Percentiles rank a stretch among this genome's conserved stretches.
Conservation (phyloP, 2,329 filamentous ascomycete species). For the Eurotiales sp. region DNA sequence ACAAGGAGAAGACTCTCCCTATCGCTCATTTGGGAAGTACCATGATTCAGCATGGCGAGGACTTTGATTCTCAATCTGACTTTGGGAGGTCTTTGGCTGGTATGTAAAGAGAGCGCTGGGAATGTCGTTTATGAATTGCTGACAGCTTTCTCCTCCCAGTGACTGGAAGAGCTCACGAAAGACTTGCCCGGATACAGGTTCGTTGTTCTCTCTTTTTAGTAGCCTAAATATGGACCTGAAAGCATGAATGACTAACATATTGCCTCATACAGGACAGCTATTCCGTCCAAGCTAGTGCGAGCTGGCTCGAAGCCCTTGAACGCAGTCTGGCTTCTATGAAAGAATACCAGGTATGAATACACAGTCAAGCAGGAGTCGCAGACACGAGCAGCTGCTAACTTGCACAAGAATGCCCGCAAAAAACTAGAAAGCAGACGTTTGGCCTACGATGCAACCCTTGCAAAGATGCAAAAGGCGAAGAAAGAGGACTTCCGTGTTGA, state of each 20-base stretch:
- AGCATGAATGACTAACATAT: background rate
- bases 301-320: slow-evolving; percentile 90
- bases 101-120: slow-evolving; percentile 36
- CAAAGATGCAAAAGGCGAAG: slow-evolving; percentile 90
- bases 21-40: slow-evolving; percentile 74
- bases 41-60: slow-evolving; percentile 86
- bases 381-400: slow-evolving; percentile 9
- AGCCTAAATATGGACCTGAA: no score
- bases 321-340: slow-evolving; percentile 91
- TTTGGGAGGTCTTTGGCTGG: slow-evolving; percentile 81
- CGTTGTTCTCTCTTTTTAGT: background rate
- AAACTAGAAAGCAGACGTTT: slow-evolving; percentile 88
- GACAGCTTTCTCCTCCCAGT: slow-evolving; percentile 39
- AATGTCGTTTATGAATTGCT: slow-evolving; percentile 7
- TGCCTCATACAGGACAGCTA: slow-evolving; percentile 61
- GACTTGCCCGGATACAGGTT: slow-evolving; percentile 71
- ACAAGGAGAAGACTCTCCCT: slow-evolving; percentile 82
- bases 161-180: slow-evolving; percentile 82
- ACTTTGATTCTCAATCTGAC: slow-evolving; percentile 86
- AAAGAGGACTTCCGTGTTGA: slow-evolving; percentile 90
- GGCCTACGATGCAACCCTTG: slow-evolving; percentile 83
- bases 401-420: slow-evolving; percentile 68
- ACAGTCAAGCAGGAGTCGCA: no score
- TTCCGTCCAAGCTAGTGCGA: slow-evolving; percentile 69
- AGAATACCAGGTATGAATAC: slow-evolving; percentile 86